These are phyloP conservation scores for Candida manassasensis DNA, from an alignment of 805 yeast genomes.

Conservation along the genomic window DNA sequence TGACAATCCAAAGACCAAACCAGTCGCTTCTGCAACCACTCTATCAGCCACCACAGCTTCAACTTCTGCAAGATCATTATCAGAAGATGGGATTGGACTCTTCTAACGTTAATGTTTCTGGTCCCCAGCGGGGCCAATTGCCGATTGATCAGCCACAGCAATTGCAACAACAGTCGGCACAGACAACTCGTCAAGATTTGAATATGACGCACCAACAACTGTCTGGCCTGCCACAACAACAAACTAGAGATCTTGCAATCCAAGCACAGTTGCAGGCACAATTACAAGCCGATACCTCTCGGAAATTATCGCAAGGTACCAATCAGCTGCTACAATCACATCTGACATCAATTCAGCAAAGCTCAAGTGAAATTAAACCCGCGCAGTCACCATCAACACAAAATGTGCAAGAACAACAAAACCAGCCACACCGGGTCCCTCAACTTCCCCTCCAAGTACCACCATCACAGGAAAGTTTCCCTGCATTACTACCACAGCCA, in stretches of 20 bases:
- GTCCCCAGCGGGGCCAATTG: not conserved
- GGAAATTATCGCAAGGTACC: too few species aligned
- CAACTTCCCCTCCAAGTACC: slow-evolving; percentile 4
- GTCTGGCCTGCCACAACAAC: too few species aligned
- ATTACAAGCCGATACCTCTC: too few species aligned
- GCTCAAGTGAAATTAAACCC: too few species aligned
- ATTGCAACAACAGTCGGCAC: not conserved
- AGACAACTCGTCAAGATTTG: too few species aligned
- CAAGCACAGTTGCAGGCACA: too few species aligned
- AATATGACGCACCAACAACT: too few species aligned
- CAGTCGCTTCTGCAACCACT: slow-evolving; percentile 1
- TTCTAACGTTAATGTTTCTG: not conserved
- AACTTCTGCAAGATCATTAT: slow-evolving; percentile 1
- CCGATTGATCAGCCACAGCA: not conserved
- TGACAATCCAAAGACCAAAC: slow-evolving; percentile 2
- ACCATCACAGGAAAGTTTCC: slow-evolving; percentile 4
- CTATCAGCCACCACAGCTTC: slow-evolving; percentile 3
- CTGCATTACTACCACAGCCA: slow-evolving; percentile 6
- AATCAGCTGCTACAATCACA: too few species aligned
- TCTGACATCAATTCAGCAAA: too few species aligned
- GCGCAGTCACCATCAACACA: too few species aligned
- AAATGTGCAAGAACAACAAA: not conserved
- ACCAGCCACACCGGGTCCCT: not conserved
- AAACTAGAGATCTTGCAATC: too few species aligned
- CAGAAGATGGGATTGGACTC: not conserved